Conservation (phyloP, 192 early-diverging fungal species). For the Umbelopsis ramanniana region DNA sequence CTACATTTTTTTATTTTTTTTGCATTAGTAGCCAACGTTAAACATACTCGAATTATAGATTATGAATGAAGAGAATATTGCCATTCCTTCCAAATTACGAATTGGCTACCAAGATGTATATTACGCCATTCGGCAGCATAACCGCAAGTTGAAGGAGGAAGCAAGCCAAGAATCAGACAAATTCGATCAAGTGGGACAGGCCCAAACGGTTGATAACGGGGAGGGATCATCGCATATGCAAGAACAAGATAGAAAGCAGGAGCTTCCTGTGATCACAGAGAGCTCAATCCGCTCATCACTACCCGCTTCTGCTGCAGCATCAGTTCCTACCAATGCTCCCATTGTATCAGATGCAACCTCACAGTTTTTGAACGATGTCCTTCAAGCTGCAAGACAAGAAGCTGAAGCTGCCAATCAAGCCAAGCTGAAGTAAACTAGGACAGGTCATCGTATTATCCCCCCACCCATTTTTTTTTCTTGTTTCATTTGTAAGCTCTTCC, state of each 20-base stretch:
- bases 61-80: conserved; percentile 21
- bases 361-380: conserved; percentile 2
- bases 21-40: neutral
- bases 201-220: neutral
- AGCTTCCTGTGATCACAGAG: neutral
- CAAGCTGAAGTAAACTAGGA: neutral
- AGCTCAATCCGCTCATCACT: conserved; percentile 12
- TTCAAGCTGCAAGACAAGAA: conserved; percentile 8
- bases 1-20: conserved; percentile 7
- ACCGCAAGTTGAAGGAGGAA: neutral
- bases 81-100: conserved; percentile 18
- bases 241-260: neutral
- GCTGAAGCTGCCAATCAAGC: conserved; percentile 17
- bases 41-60: neutral
- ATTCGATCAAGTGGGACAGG: neutral
- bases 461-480: neutral
- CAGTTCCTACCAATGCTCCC: neutral
- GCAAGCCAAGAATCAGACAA: neutral
- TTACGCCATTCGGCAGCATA: conserved; percentile 15
- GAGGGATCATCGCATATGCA: neutral
- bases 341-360: conserved; percentile 5
- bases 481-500: too few species aligned
- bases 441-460: neutral
- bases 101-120: conserved; percentile 19
- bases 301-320: conserved; percentile 2